phyloP scores from a whole-genome alignment of 139 green algal genomes.

The Tetraselmis striata region DNA sequence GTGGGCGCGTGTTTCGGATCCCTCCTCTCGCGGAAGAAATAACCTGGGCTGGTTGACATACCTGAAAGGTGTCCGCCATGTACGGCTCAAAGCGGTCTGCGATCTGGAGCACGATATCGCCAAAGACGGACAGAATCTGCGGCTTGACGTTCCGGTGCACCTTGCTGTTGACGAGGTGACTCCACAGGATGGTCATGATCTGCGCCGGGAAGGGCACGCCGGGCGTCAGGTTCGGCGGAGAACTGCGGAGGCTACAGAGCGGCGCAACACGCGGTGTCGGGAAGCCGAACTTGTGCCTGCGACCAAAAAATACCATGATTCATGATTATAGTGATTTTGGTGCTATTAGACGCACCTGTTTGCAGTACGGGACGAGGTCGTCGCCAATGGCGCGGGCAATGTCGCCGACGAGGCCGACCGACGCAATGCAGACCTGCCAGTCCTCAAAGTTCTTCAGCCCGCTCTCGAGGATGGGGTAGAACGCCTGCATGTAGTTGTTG shows the following conservation, averaged over 20 bases:
- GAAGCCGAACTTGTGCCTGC: conserved; percentile 7
- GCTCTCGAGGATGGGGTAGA: conserved; percentile 74
- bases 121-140: conserved; percentile 83
- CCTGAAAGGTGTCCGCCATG: conserved; percentile 41
- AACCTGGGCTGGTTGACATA: neutral
- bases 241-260: too few relatives aligned
- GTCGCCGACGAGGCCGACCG: conserved; percentile 87
- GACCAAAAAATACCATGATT: too few relatives aligned
- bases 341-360: conserved; percentile 54
- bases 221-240: neutral
- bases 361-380: conserved; percentile 70
- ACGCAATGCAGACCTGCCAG: conserved; percentile 71
- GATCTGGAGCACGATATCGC: conserved; percentile 88
- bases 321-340: too few relatives aligned
- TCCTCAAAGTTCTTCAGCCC: conserved; percentile 83
- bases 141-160: conserved; percentile 94
- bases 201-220: too few relatives aligned
- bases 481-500: conserved; percentile 84
- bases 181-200: neutral
- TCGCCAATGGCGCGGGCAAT: conserved; percentile 76
- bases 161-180: conserved; percentile 43
- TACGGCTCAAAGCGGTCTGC: conserved; percentile 83
- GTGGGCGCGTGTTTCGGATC: neutral
- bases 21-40: neutral
- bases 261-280: too few relatives aligned